Evolutionary conservation across 345 rosid species (phyloP), one percentile per base, ranked within the genome.

Genomic region (Eucalyptus microcorys): DNA sequence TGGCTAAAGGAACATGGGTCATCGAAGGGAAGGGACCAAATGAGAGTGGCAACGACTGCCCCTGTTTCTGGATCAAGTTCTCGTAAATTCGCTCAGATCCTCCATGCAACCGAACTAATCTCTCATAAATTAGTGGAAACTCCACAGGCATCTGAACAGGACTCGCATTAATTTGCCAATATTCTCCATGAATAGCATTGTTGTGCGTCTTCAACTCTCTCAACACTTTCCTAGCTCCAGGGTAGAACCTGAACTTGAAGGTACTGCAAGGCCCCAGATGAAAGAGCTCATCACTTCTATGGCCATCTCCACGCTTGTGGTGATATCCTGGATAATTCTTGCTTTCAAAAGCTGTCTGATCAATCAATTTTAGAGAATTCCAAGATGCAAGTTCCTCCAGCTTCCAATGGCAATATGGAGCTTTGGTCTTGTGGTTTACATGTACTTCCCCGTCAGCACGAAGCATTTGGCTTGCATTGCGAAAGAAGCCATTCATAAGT

Each of bases 321-420:
- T 89, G 90, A 86, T 95, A 94, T 87, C 93, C 94, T 27, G 93
- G 96, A 87, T 93, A 94, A 76, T 93, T 90, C 71, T 91, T 87
- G 49, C 71, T 92, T 76, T 89, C 89, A 64, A 94, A 94, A 14
- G 90, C 86, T 24, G 88, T 93, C 84, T 87, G 5, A 7, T 57
- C 88, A 13, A 47, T 42, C 91, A 92, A 87, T 40, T 15, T 89
- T 83, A 94, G 91, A 87, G 49, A 91, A 91, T 89, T 92, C 71
- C 26, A 32, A 71, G 48, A 37, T n/a, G 95, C 96, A 32, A 95
- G 95, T 88, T 92, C 93, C 89, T 86, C 89, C 7, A 95, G 91
- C 59, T 94, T 92, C 97, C 96, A 96, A 57, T 49, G 7, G 90
- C 89, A 91, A 89, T 89, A 95, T 26, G 96, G 97, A 57, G 47